A percentile compares a stretch with the other conserved stretches of the same genome.
Evolutionary conservation across 2,329 filamentous ascomycete genomes (phyloP).

Genomic region (Epichloe sylvatica): DNA sequence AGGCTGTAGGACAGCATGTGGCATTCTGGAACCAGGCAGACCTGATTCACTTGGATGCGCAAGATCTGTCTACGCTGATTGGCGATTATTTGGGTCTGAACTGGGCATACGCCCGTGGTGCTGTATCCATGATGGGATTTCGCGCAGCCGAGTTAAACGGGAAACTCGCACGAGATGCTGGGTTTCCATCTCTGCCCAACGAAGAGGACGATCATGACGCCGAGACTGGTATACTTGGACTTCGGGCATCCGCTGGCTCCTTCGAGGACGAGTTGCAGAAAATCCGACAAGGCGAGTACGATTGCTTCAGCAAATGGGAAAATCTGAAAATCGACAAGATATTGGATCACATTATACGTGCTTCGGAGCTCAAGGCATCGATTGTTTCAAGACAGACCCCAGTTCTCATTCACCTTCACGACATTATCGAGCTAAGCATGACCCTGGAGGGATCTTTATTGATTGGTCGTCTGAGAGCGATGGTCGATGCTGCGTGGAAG

Average conservation of each 20-base stretch:
- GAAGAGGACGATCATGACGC: constrained; percentile 23
- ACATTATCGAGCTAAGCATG: constrained; percentile 64
- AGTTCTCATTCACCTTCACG: constrained; percentile 64
- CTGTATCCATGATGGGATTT: constrained; percentile 42
- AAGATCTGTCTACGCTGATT: constrained; percentile 55
- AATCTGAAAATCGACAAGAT: constrained; percentile 46
- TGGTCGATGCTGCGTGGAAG: constrained; percentile 58
- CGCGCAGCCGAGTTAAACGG: constrained; percentile 41
- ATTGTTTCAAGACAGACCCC: constrained; percentile 22
- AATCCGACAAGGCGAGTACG: constrained; percentile 24
- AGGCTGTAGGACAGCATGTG: constrained; percentile 45
- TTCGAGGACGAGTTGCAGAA: constrained; percentile 32
- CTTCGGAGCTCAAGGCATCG: constrained; percentile 25
- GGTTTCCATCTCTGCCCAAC: constrained; percentile 15
- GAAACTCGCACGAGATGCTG: constrained; percentile 34
- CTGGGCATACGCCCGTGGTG: constrained; percentile 31
- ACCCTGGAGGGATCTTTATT: constrained; percentile 56
- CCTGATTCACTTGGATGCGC: constrained; percentile 52
- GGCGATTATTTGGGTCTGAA: constrained; percentile 57
- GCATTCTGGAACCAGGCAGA: constrained; percentile 51
- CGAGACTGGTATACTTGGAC: constrained; percentile 18
- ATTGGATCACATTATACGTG: constrained; percentile 41
- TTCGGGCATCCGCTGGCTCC: constrained; percentile 14
- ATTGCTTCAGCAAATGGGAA: constrained; percentile 38
- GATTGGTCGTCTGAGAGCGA: constrained; percentile 52